Evolutionary conservation across 306 rosid species (phyloP).

Genomic region (Castanea sativa): DNA sequence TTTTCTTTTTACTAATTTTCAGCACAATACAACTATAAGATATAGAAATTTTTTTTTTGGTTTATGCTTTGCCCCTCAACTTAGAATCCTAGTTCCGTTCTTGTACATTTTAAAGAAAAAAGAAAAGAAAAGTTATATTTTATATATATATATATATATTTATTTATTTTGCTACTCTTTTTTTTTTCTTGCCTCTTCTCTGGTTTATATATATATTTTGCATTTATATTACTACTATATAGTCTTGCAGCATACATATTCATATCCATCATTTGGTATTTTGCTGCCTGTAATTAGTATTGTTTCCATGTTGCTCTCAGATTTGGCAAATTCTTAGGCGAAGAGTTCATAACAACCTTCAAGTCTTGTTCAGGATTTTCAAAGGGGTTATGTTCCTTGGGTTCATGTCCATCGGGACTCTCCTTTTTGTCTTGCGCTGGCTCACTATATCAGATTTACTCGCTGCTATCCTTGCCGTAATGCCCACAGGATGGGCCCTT

Average conservation of each 20-base stretch:
- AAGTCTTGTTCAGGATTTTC: constrained; percentile 86
- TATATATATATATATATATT: not conserved
- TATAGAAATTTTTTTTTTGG: too few species aligned
- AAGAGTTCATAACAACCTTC: constrained; percentile 79
- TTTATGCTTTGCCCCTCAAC: too few species aligned
- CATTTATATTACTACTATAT: not conserved
- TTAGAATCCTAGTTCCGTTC: too few species aligned
- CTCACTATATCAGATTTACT: constrained; percentile 82
- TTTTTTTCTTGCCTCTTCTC: not conserved
- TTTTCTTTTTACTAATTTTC: too few species aligned
- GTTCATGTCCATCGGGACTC: constrained; percentile 80
- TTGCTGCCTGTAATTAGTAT: not conserved
- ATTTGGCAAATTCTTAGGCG: constrained; percentile 89
- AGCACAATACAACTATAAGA: too few species aligned
- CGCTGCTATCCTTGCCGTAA: constrained; percentile 81
- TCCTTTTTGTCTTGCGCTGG: constrained; percentile 73
- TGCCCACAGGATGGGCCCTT: constrained; percentile 95
- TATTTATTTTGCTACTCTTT: too few species aligned
- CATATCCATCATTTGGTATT: not conserved
- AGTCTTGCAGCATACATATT: not conserved
- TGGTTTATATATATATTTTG: too few species aligned
- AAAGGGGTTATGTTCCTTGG: constrained; percentile 90
- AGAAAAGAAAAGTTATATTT: not conserved
- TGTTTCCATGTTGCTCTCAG: constrained; percentile 41
- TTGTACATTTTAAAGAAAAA: not conserved